Base-by-base conservation (phyloP, 208 protist genomes). In the Trypanosoma melophagium region DNA sequence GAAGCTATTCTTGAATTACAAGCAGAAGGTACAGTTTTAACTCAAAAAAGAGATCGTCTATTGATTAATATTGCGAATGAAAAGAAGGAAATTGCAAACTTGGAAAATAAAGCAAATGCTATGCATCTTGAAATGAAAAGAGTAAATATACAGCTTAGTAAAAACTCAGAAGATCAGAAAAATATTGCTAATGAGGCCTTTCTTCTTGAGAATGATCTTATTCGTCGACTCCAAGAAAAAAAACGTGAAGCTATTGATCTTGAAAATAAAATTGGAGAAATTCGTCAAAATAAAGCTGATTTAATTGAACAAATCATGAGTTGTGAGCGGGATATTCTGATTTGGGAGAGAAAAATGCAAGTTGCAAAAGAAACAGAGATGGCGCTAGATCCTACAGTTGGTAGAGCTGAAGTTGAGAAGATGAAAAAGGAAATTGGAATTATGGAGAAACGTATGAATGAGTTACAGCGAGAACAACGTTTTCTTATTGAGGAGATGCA, bases 321-420 rank as follows among this genome's bases (percentile, higher is more conserved):
- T 52, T 93, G 89, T 55, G 94, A 98, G 80, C 77, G 93, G 7
- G 90, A 98, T 75, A 96, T 98, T 49, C 92, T 98, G 82, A 92
- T 97, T 64, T 98, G 96, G 95, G 92, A 98, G 66, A 81, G 95
- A 57, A 98, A 99, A 78, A 97, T 99, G 65, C 91, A 98, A 56
- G 81, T 99, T 16, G 92, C 94, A 38, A 93, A 93, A 19, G 96
- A 99, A 81, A 98, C 96, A 42, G 93, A 97, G 66, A 95, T 96
- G 82, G 96, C 96, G 0, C 66, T 98, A 17, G 96, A 98, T 71
- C 95, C 95, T 42, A 96, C 86, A 31, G 92, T 97, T 47, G 96
- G 96, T 42, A 91, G 83, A 66, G 90, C 87, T 8, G 96, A 99
- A 73, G 91, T 97, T 22, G 89, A 94, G 45, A 92, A 90, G 73